Conservation (phyloP, 176 grass and related monocot species). For the Saccharum spontaneum region DNA sequence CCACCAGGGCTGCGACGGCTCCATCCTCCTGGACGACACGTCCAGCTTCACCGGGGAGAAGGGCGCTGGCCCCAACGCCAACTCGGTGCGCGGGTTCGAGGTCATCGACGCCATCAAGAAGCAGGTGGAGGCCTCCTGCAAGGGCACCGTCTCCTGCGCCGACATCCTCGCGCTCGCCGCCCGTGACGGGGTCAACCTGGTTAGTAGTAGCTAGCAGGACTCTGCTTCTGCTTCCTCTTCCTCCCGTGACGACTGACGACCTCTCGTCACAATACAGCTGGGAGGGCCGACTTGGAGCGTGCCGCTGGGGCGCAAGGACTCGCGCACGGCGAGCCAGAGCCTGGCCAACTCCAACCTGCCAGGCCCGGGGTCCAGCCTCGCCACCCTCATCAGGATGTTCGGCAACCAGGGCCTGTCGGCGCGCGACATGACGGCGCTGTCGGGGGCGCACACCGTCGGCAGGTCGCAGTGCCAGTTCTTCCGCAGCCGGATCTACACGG, state of each 20-base stretch:
- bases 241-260: no score
- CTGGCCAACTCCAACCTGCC: slow-evolving; percentile 74
- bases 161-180: slow-evolving; percentile 79
- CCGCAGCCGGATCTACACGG: slow-evolving; percentile 70
- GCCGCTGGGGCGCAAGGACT: slow-evolving; percentile 60
- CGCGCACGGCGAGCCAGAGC: slow-evolving; percentile 64
- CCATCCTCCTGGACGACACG: slow-evolving; percentile 67
- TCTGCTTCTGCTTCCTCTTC: no score
- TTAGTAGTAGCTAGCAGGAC: neutral
- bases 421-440: slow-evolving; percentile 85
- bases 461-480: slow-evolving; percentile 64
- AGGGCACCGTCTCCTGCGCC: slow-evolving; percentile 67
- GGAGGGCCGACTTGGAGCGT: slow-evolving; percentile 77
- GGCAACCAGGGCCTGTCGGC: slow-evolving; percentile 45
- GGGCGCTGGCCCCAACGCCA: slow-evolving; percentile 63
- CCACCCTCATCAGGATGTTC: slow-evolving; percentile 54
- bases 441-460: slow-evolving; percentile 80
- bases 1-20: slow-evolving; percentile 73
- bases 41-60: slow-evolving; percentile 71
- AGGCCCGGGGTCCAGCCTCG: slow-evolving; percentile 36
- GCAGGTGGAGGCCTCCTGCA: slow-evolving; percentile 64
- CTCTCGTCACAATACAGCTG: neutral
- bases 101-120: slow-evolving; percentile 88
- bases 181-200: slow-evolving; percentile 68
- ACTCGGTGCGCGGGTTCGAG: slow-evolving; percentile 72